Evolutionary conservation across 345 rosid genomes (phyloP).

Genomic region (Murraya koenigii): DNA sequence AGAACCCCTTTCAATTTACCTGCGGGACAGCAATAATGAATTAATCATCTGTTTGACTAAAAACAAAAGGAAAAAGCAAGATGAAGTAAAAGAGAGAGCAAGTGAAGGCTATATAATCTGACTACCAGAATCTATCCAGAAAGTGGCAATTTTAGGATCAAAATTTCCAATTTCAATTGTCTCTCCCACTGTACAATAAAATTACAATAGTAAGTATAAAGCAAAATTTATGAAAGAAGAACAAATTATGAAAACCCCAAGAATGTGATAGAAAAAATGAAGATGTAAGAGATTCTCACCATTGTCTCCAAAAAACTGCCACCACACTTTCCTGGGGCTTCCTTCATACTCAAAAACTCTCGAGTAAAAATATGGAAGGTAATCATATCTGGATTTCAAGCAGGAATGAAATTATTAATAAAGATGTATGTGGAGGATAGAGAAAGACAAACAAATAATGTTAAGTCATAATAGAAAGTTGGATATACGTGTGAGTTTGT

Average conservation of each 20-base stretch:
- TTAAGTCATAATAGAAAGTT: not conserved
- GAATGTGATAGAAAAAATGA: not conserved
- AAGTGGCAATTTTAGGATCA: constrained; percentile 88
- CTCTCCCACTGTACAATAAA: constrained; percentile 71
- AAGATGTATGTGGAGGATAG: constrained; percentile 19
- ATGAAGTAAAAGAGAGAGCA: not conserved
- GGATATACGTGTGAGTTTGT: constrained; percentile 63
- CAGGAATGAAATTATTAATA: not conserved
- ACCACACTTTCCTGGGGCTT: constrained; percentile 87
- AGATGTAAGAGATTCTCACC: constrained; percentile 38
- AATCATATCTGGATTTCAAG: constrained; percentile 66
- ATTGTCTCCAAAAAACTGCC: constrained; percentile 95
- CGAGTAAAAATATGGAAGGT: constrained; percentile 88
- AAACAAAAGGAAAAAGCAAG: not conserved
- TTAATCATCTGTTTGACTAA: not conserved
- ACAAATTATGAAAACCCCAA: not conserved
- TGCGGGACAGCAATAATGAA: constrained; percentile 24
- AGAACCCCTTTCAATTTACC: constrained; percentile 95
- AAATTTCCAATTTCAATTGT: constrained; percentile 78
- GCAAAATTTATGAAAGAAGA: not conserved
- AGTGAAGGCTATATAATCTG: not conserved
- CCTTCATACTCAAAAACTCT: constrained; percentile 94
- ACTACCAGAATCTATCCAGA: constrained; percentile 92
- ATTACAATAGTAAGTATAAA: constrained; percentile 10
- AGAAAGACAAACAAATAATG: not conserved